Base-by-base conservation (phyloP, 768 basidiomycete species). In the Gelatoporia subvermispora region DNA sequence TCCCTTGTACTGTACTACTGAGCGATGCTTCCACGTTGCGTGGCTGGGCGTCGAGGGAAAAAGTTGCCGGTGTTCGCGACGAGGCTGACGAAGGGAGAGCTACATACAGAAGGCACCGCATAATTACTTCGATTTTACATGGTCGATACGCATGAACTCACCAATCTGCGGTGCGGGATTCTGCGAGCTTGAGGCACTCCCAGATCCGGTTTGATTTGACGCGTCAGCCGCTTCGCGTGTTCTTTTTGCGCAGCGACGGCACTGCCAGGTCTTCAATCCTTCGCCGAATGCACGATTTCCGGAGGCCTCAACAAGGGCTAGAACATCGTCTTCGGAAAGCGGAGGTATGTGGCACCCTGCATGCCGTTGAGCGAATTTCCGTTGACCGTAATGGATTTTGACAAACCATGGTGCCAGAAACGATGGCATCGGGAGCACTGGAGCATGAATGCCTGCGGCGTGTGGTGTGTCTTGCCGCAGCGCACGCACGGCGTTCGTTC, bases 271-370 rank as follows among this genome's bases (percentile, higher is more conserved):
- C 3, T 23, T 20, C 2, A 54, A 48, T 8, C 56, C 56, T 2
- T 41, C 41, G 9, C 28, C 35, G 13, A 38, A 47, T 24, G 43
- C 41, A 2, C 50, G 48, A 16, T 15, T 9, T 22, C 41, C 48
- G 28, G 54, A 52, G 7, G 50, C 52, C 21, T 41, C 44, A 17
- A 54, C 43, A 4, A 52, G 56, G 1, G 13, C 21, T 11, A 54
- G 34, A 16, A 57, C 35, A 28, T 57, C 50, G 8, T 45, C 36
- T 36, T 51, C 50, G 4, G 47, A 34, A 1, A 57, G 47, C 13
- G 52, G 50, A 2, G 56, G 56, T n/a, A 57, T 47, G 20, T 57
- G 52, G 31, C 56, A 57, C 16, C 17, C 56, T 57, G 36, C 13
- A 8, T n/a, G 16, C 3, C 18, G 8, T 15, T 15, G 20, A 16